Evolutionary conservation across 495 filamentous ascomycete species (phyloP).

Genomic region (Talaromyces adpressus): DNA sequence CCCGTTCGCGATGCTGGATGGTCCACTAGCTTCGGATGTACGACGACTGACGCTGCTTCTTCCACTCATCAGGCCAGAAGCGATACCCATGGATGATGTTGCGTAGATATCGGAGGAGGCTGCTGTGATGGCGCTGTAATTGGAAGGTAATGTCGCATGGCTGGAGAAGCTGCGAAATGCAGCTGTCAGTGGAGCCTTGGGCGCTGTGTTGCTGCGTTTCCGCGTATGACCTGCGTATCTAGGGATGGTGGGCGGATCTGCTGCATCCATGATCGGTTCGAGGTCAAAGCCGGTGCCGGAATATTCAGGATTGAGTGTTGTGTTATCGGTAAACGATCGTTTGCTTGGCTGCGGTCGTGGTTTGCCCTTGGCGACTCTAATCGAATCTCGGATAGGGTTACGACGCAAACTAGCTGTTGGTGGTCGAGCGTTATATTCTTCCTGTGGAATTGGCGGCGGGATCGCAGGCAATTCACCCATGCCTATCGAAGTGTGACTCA

Average conservation of each 20-base stretch:
- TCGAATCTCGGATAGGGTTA: conserved; percentile 79
- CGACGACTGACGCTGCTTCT: conserved; percentile 35
- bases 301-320: conserved; percentile 28
- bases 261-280: conserved; percentile 39
- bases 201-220: conserved; percentile 79
- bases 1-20: conserved; percentile 20
- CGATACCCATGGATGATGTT: conserved; percentile 13
- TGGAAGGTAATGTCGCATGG: conserved; percentile 39
- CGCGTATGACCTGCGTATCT: conserved; percentile 69
- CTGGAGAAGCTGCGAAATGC: conserved; percentile 73
- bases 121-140: conserved; percentile 33
- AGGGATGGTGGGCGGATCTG: conserved; percentile 75
- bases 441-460: conserved; percentile 46
- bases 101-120: conserved; percentile 55
- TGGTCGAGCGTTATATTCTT: conserved; percentile 33
- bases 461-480: conserved; percentile 55
- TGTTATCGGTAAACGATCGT: conserved; percentile 28
- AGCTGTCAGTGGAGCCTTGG: conserved; percentile 40
- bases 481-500: conserved; percentile 75
- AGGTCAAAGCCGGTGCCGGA: conserved; percentile 17
- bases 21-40: conserved; percentile 37
- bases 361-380: conserved; percentile 79
- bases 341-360: conserved; percentile 44
- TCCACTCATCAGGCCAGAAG: conserved; percentile 26
- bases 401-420: conserved; percentile 43